These are phyloP conservation scores for Tricholoma saponaceum DNA, from an alignment of 768 basidiomycete species.

Conservation along the genomic window DNA sequence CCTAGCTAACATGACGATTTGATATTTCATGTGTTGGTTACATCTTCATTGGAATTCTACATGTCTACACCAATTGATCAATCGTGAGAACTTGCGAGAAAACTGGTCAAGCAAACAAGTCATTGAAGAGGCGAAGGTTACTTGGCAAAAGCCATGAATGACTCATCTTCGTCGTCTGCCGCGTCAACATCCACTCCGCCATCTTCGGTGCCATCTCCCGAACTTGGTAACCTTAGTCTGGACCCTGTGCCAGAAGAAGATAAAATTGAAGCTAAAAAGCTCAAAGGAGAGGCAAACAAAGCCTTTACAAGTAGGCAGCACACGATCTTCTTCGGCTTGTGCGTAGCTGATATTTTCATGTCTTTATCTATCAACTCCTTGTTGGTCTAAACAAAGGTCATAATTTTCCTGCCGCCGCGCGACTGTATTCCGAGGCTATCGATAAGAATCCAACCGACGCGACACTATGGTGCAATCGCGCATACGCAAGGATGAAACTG, in stretches of 20 bases:
- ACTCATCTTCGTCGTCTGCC: constrained; percentile 37
- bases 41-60: no score
- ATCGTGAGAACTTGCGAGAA: constrained; percentile 20
- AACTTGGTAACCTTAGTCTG: constrained; percentile 47
- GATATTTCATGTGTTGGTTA: no score
- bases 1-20: no score
- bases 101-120: neutral
- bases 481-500: constrained; percentile 87
- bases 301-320: constrained; percentile 65
- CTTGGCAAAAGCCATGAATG: constrained; percentile 22
- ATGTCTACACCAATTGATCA: no score
- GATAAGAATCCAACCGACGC: constrained; percentile 84
- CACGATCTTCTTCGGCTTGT: constrained; percentile 1
- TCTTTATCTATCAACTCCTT: neutral
- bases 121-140: no score
- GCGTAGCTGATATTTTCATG: neutral
- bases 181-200: constrained; percentile 40
- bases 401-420: constrained; percentile 72
- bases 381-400: constrained; percentile 40
- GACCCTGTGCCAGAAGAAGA: constrained; percentile 67
- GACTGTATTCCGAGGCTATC: constrained; percentile 81
- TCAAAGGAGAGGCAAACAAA: constrained; percentile 88
- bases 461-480: constrained; percentile 92
- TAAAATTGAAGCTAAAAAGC: constrained; percentile 55
- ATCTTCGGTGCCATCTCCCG: constrained; percentile 40